Base-by-base conservation (phyloP, 23 red algal species). In the Porphyridium purpureum region DNA sequence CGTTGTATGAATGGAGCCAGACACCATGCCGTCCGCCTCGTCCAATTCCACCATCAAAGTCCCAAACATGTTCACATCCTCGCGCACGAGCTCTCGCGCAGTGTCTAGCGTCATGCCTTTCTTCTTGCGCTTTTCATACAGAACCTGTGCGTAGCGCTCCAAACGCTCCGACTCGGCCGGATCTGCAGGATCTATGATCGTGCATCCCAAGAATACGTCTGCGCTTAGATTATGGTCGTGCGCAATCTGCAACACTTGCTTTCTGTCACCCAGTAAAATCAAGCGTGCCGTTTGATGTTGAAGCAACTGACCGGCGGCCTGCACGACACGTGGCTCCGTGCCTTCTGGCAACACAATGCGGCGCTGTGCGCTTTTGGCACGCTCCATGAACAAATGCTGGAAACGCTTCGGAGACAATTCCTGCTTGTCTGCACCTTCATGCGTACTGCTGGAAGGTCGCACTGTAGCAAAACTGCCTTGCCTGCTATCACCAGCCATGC, bases 291-390 rank as follows among this genome's bases (percentile, higher is more conserved):
- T 17, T 44, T 44, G 38, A 11, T 44, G 11, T 44, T 17, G 11
- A 44, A 44, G 47, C 1, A 52, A 21, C 47, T 64, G 19, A 17
- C 19, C 38, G 11, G 36, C 59, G 11, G 36, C 59, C 2, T 21
- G 36, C 3, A 64, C n/a, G 11, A 64, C 8, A 21, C 59, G 35
- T n/a, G 59, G 59, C 27, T 64, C 59, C 15, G 34, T 52, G 29
- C 59, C 59, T 33, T 64, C 59, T 19, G 59, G 36, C 59, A 64
- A 6, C 24, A 64, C 59, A 3, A 64, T 53, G 11, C 29, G 35
- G 15, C 19, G 19, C 4, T 27, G 19, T 21, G 24, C 17, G 1
- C n/a, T 1, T 4, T n/a, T n/a, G 29, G 59, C 59, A 3, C 20
- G 20, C 15, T 19, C 38, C 19, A 57, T 20, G 53, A 21, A 57